Base-by-base conservation (phyloP, 192 early-diverging fungal species). In the Funneliformis geosporum region DNA sequence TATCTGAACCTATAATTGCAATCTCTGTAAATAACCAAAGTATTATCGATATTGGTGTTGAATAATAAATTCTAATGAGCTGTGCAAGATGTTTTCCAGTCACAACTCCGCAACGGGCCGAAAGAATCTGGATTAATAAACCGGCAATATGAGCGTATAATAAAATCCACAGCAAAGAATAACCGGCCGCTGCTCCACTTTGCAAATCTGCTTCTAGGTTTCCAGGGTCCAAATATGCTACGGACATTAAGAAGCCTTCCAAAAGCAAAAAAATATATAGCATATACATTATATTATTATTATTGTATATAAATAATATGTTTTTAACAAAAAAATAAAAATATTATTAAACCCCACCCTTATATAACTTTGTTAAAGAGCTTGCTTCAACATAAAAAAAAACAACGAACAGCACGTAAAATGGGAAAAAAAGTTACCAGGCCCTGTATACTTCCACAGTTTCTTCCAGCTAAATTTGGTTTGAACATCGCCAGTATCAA, bases 181-280 rank as follows among this genome's bases (percentile, higher is more conserved):
- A 91, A 33, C 89, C 90, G 14, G 91, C 90, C 8, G 90, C 84
- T n/a, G 91, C 85, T 28, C 91, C 91, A 60, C 87, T 84, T 81
- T 93, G 91, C n/a, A 93, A 80, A 83, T 93, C 91, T 1, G 90
- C 90, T 73, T 91, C 90, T 10, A 93, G 82, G 66, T 93, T 93
- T 10, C 91, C 91, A 16, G 91, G 91, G 70, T 93, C 91, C 46
- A 93, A 77, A 50, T 93, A 93, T 25, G 91, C 91, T 78, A 93
- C 91, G 8, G 89, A 78, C 86, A 85, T 87, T 61, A 78, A 23
- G 25, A 73, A 80, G 27, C 73, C 70, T 80, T 18, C 60, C 2
- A 33, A 83, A 43, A 79, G 81, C 80, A 74, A 61, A 23, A 33
- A 46, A 28, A 21, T 33, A 33, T 33, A 33, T 33, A 33, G 2